Base-by-base conservation (phyloP, 306 rosid species). In the Inga laurina region DNA sequence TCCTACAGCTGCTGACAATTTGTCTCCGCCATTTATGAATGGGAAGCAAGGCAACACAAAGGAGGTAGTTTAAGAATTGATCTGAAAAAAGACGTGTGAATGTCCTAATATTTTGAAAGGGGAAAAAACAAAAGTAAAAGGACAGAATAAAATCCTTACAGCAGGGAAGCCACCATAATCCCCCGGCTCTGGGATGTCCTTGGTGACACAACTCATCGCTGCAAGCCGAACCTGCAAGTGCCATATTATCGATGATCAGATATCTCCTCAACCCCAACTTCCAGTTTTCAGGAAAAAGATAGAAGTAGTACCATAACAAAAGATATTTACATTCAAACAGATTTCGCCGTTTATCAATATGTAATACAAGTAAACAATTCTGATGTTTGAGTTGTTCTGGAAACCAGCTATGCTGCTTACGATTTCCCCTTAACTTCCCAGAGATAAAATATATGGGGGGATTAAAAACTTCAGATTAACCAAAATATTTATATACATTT, bases 141-240 rank as follows among this genome's bases (percentile, higher is more conserved):
- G 74, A 66, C 19, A 77, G 34, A 54, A 79, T 83, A 80, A 43
- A 71, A 44, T 45, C 41, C 91, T 89, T 84, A 91, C 92, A 88
- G 93, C 92, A 27, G 94, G 94, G 85, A 93, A 93, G 87, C 97
- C 97, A 67, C 91, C 97, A 49, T 93, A 90, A 84, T 93, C 97
- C 75, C 98, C 99, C 59, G 98, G 91, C 75, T 88, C 93, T 79
- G 81, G 91, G 83, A 93, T 92, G 84, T 93, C 90, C 88, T 86
- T 96, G 45, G 94, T 96, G 56, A 96, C 98, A 84, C 90, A 91
- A 83, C 94, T 96, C 82, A 48, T 32, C 51, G 97, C 99, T 57
- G 99, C 98, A 79, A 95, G 94, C 68, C 96, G 90, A 51, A 93
- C 98, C 99, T 91, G 88, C 84, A 87, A 87, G 81, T 4, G 32